Evolutionary conservation across 1,284 basidiomycete genomes (phyloP).

Genomic region (Marasmius oreades): DNA sequence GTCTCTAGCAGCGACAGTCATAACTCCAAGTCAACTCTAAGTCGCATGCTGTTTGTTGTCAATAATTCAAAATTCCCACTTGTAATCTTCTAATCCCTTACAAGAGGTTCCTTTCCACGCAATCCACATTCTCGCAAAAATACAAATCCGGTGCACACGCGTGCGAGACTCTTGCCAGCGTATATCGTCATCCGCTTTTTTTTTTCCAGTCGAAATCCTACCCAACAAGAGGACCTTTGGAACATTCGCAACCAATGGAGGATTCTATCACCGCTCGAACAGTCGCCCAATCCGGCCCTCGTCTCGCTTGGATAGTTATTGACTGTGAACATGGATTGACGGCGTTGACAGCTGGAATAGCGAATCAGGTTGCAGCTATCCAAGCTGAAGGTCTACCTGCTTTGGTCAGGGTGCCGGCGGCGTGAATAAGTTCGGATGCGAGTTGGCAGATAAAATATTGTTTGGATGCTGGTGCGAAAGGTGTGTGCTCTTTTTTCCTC

Average conservation of each 20-base stretch:
- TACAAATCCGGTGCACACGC: too few species aligned
- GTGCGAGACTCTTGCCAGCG: too few species aligned
- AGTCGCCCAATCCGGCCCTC: slow-evolving; percentile 49
- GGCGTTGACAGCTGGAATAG: slow-evolving; percentile 48
- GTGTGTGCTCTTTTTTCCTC: slow-evolving; percentile 29
- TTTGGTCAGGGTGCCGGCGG: slow-evolving; percentile 60
- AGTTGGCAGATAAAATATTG: slow-evolving; percentile 69
- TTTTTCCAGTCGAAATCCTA: too few species aligned
- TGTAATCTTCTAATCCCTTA: too few species aligned
- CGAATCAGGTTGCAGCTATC: slow-evolving; percentile 52
- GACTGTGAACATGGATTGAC: slow-evolving; percentile 67
- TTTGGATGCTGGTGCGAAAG: slow-evolving; percentile 59
- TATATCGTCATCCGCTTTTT: too few species aligned
- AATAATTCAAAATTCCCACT: too few species aligned
- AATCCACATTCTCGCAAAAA: too few species aligned
- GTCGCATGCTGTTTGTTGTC: too few species aligned
- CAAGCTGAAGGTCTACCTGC: slow-evolving; percentile 43
- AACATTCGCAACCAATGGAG: slow-evolving; percentile 62
- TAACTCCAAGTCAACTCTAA: too few species aligned
- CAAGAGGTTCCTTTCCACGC: too few species aligned
- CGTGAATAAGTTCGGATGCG: slow-evolving; percentile 48
- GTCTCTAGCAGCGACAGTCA: too few species aligned
- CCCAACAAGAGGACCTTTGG: slow-evolving; percentile 59
- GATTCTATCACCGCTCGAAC: slow-evolving; percentile 51
- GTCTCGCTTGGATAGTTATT: slow-evolving; percentile 58